These are phyloP conservation scores for Arthrinium puccinioides DNA, from an alignment of 2,329 filamentous ascomycete genomes.

Conservation along the genomic window DNA sequence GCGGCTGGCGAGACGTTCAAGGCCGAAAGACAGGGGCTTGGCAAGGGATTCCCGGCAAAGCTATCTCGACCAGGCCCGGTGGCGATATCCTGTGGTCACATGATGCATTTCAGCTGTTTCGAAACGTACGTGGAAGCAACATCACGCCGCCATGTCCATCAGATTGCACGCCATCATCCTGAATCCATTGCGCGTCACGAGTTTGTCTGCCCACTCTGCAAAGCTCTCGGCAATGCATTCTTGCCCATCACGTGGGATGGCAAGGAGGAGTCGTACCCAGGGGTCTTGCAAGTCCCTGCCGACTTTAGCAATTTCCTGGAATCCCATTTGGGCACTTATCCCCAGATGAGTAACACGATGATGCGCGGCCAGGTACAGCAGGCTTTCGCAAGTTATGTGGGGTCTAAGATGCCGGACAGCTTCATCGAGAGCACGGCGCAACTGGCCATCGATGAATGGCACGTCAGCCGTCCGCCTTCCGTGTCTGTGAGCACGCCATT, in stretches of 20 bases:
- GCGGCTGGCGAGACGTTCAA: conserved; percentile 63
- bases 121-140: conserved; percentile 85
- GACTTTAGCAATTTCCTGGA: conserved; percentile 65
- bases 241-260: conserved; percentile 93
- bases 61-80: conserved; percentile 68
- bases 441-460: conserved; percentile 34
- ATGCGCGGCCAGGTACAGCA: conserved; percentile 25
- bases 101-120: conserved; percentile 97
- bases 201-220: conserved; percentile 94
- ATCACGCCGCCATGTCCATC: conserved; percentile 74
- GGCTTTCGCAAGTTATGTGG: conserved; percentile 31
- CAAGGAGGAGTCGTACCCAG: conserved; percentile 76
- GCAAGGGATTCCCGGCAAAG: conserved; percentile 76
- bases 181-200: conserved; percentile 74
- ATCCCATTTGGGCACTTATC: conserved; percentile 37
- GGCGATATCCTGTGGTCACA: conserved; percentile 88
- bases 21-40: conserved; percentile 73
- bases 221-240: conserved; percentile 92
- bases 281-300: conserved; percentile 53
- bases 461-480: conserved; percentile 21
- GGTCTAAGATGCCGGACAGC: conserved; percentile 27
- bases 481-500: conserved; percentile 31
- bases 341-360: conserved; percentile 16
- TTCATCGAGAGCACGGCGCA: conserved; percentile 30
- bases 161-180: conserved; percentile 91